Base-by-base conservation (phyloP, 176 grass and related monocot genomes). In the Carex parvula region DNA sequence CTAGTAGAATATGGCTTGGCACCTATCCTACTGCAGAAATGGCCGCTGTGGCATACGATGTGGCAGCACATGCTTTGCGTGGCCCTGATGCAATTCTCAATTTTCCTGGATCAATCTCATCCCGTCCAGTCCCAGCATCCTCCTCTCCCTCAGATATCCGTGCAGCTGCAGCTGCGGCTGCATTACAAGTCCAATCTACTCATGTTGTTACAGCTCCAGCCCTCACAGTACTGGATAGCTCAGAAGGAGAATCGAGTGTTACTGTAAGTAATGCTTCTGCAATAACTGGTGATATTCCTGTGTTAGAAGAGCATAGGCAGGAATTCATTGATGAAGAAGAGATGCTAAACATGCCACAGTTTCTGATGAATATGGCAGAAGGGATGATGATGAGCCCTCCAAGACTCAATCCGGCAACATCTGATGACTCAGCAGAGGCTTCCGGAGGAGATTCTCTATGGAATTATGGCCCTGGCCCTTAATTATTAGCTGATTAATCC, bases 361-460 rank as follows among this genome's bases (percentile, higher is more conserved):
- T 98, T 16, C 83, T 98, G 81, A 79, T 90, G 64, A 92, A 89
- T 89, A 98, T 98, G 95, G 95, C 95, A 16, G 95, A 91, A 78
- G 95, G 95, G 55, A 98, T 98, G 95, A 92, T 98, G 89, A 98
- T 98, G 95, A 94, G 92, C 84, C 95, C 95, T 12, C 95, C 95
- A 2, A 88, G 92, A 88, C 82, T 98, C 42, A 94, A 88, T 74
- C 90, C 83, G 64, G 64, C 69, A 24, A 71, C 86, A 65, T 92
- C 95, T 50, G 90, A 97, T 64, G 89, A 91, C 20, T 89, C 87
- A 70, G 85, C 83, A 12, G 88, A 89, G 48, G 80, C 54, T 22
- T 87, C 94, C 1, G 94, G 87, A 71, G 92, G 74, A 61, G 92
- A 88, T 42, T 89, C 87, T 90, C 83, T 97, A 1, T 97, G 94